A percentile compares a stretch with the other conserved stretches of the same genome.
Conservation (phyloP, 495 filamentous ascomycete genomes). For the Trypethelium eluteriae region DNA sequence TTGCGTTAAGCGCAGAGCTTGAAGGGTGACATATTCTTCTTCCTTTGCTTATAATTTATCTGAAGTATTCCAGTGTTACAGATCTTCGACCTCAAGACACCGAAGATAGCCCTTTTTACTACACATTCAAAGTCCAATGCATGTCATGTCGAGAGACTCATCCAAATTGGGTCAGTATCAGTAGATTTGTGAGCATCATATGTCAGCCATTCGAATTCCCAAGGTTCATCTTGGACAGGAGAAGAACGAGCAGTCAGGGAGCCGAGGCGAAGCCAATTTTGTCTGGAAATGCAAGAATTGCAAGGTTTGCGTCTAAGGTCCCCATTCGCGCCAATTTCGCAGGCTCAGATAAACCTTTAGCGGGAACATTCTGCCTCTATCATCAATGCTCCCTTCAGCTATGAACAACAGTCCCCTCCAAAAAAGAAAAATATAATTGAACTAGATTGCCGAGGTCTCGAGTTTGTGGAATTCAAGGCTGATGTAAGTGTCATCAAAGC, state of each 20-base stretch:
- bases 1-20: slow-evolving; percentile 72
- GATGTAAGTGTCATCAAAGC: slow-evolving; percentile 52
- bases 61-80: slow-evolving; percentile 60
- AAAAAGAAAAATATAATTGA: slow-evolving; percentile 70
- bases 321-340: slow-evolving; percentile 10
- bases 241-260: slow-evolving; percentile 75
- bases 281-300: slow-evolving; percentile 95
- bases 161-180: slow-evolving; percentile 78
- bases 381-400: slow-evolving; percentile 59
- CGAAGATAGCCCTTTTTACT: slow-evolving; percentile 73
- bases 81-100: slow-evolving; percentile 79
- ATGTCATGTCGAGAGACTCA: slow-evolving; percentile 89
- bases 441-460: slow-evolving; percentile 87
- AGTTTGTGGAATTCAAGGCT: slow-evolving; percentile 82
- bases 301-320: slow-evolving; percentile 26
- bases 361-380: slow-evolving; percentile 65
- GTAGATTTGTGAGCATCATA: slow-evolving; percentile 64
- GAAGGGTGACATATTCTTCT: slow-evolving; percentile 49
- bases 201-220: background rate
- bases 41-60: slow-evolving; percentile 25
- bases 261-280: slow-evolving; percentile 92
- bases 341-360: slow-evolving; percentile 29
- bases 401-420: slow-evolving; percentile 58
- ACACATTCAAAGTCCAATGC: slow-evolving; percentile 95
- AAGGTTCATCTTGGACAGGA: slow-evolving; percentile 48